phyloP scores from a whole-genome alignment of 495 filamentous ascomycete genomes.

The Aspergillus panamensis region DNA sequence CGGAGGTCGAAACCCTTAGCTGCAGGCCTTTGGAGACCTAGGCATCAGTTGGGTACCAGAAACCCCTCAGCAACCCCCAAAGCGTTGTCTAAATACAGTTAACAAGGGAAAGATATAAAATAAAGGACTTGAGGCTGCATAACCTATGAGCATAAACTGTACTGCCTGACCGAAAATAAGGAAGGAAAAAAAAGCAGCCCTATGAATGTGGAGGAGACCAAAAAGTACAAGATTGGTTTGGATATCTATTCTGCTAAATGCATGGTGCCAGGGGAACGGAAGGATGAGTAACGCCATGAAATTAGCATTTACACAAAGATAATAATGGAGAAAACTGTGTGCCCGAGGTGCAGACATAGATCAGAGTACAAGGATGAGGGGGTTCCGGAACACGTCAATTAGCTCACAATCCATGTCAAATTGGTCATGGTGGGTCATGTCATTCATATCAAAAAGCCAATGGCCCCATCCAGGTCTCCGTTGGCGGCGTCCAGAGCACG shows the following conservation, averaged over 20 bases:
- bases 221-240: background rate
- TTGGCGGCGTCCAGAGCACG: slow-evolving; percentile 76
- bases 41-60: slow-evolving; percentile 1
- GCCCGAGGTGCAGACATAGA: slow-evolving; percentile 8
- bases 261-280: background rate
- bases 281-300: slow-evolving; percentile 1
- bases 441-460: slow-evolving; percentile 68
- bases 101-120: background rate
- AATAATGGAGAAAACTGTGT: background rate
- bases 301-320: background rate
- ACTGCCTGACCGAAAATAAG: background rate
- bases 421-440: slow-evolving; percentile 5
- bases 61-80: background rate
- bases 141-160: background rate
- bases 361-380: slow-evolving; percentile 4
- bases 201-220: background rate
- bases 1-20: background rate
- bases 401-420: slow-evolving; percentile 2
- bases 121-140: background rate
- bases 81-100: too few relatives aligned
- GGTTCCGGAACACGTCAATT: slow-evolving; percentile 9
- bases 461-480: slow-evolving; percentile 83
- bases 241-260: slow-evolving; percentile 7
- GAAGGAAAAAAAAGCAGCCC: background rate
- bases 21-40: background rate